A percentile compares a stretch with the other conserved stretches of the same genome.
phyloP scores from a whole-genome alignment of 768 basidiomycete genomes.

The Mycena galericulata region DNA sequence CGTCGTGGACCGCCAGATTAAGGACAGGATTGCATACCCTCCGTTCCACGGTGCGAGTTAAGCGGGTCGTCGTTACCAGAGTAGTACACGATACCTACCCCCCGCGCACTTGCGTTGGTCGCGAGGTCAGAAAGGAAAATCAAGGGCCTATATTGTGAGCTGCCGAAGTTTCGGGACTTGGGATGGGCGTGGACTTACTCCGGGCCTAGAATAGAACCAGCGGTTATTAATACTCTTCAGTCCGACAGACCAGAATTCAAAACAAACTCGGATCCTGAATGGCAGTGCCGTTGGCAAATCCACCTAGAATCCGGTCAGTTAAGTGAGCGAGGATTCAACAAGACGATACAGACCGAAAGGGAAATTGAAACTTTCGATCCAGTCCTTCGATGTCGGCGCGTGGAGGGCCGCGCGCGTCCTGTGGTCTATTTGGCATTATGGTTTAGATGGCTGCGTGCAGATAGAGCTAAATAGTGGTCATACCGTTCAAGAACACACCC shows the following conservation, averaged over 20 bases:
- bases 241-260: neutral
- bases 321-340: neutral
- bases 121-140: constrained; percentile 59
- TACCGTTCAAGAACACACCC: constrained; percentile 70
- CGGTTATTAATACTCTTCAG: neutral
- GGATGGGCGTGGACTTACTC: constrained; percentile 30
- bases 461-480: constrained; percentile 18
- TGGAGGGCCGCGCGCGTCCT: constrained; percentile 70
- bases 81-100: constrained; percentile 55
- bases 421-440: constrained; percentile 49
- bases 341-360: constrained; percentile 39
- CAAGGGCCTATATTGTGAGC: constrained; percentile 53
- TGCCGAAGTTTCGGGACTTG: neutral
- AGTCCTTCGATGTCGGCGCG: constrained; percentile 70
- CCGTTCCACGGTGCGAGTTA: constrained; percentile 58
- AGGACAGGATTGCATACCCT: constrained; percentile 47
- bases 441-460: neutral
- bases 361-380: constrained; percentile 46
- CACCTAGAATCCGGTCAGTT: neutral
- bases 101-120: constrained; percentile 53
- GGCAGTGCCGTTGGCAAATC: too few species aligned
- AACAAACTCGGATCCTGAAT: constrained; percentile 29
- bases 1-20: constrained; percentile 18
- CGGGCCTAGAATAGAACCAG: constrained; percentile 21
- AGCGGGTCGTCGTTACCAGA: constrained; percentile 65